phyloP scores from a whole-genome alignment of 208 protist species.

The Tritrichomonas musculus region DNA sequence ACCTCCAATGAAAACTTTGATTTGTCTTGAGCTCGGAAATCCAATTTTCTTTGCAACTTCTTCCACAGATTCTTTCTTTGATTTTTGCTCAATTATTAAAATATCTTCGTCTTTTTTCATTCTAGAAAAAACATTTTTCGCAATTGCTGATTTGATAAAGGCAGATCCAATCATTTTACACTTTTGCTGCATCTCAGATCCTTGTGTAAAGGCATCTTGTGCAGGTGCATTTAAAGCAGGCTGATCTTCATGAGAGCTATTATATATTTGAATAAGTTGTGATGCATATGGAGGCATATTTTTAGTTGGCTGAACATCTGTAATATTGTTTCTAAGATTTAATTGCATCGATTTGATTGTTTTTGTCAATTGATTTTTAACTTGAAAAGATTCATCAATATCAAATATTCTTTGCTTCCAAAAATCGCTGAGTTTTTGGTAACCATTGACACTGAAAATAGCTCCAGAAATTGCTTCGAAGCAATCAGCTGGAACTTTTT shows the following conservation, averaged over 20 bases:
- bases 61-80: neutral
- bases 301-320: no score
- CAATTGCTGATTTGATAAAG: neutral
- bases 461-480: neutral
- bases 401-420: neutral
- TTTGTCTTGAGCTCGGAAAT: neutral
- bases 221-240: neutral
- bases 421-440: neutral
- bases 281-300: neutral
- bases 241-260: no score
- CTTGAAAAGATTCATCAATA: neutral
- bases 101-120: neutral
- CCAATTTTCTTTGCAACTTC: neutral
- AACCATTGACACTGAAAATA: neutral
- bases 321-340: neutral
- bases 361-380: neutral
- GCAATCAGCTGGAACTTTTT: constrained; percentile 12
- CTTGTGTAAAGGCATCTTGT: neutral
- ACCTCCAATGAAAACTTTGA: neutral
- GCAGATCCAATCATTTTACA: neutral
- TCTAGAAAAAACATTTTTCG: neutral
- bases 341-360: neutral
- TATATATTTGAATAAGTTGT: no score
- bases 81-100: neutral
- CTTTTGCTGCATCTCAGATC: neutral